phyloP scores from a whole-genome alignment of 148 eudicot genomes.

The Dianthus caryophyllus region DNA sequence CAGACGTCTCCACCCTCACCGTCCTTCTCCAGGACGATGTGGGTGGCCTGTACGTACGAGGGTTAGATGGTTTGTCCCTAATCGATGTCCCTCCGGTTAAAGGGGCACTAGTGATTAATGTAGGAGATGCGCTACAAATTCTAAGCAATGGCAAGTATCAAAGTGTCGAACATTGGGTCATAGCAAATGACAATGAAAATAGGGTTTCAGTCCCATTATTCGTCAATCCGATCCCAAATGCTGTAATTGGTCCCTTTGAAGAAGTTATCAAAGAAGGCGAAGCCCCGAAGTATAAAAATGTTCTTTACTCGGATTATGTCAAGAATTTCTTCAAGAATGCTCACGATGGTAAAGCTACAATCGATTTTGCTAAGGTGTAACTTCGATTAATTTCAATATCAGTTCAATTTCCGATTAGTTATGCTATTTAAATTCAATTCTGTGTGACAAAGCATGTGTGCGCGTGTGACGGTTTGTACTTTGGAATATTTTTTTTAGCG shows the following conservation, averaged over 20 bases:
- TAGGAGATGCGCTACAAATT: slow-evolving; percentile 35
- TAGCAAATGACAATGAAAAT: slow-evolving; percentile 20
- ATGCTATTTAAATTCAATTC: too few species aligned
- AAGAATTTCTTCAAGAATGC: slow-evolving; percentile 30
- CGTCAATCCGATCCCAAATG: too few species aligned
- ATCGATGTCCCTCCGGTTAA: slow-evolving; percentile 29
- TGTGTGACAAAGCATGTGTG: too few species aligned
- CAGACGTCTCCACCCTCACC: slow-evolving; percentile 27
- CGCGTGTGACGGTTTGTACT: too few species aligned
- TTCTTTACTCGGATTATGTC: too few species aligned
- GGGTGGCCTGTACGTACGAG: slow-evolving; percentile 36
- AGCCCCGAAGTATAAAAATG: too few species aligned
- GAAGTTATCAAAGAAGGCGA: too few species aligned
- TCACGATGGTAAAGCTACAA: slow-evolving; percentile 34
- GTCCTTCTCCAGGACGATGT: slow-evolving; percentile 34
- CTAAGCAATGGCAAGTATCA: slow-evolving; percentile 38
- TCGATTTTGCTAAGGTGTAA: slow-evolving; percentile 23
- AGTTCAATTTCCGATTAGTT: too few species aligned
- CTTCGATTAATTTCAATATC: too few species aligned
- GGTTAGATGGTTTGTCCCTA: slow-evolving; percentile 19
- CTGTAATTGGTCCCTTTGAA: too few species aligned
- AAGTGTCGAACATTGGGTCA: slow-evolving; percentile 41
- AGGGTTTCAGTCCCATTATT: too few species aligned
- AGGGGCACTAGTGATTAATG: slow-evolving; percentile 33
- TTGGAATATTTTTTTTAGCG: too few species aligned